phyloP scores from a whole-genome alignment of 2,329 filamentous ascomycete species.

The Aspergillus glaucus region DNA sequence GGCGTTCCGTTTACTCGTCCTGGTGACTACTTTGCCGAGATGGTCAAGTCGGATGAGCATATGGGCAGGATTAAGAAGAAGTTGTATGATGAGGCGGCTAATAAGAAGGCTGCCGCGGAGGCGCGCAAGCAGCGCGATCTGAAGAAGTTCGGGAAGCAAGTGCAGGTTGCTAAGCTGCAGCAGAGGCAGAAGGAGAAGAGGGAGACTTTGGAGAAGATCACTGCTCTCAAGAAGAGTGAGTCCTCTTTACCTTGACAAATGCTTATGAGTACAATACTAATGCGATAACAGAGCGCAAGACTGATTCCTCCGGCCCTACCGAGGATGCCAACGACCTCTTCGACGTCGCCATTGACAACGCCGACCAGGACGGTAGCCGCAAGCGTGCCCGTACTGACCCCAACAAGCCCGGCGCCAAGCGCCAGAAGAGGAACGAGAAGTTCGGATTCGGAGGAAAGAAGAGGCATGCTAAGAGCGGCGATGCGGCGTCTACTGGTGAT shows the following conservation, averaged over 20 bases:
- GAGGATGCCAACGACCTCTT: constrained; percentile 77
- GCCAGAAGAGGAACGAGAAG: constrained; percentile 89
- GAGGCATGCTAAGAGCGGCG: constrained; percentile 80
- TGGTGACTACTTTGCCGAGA: constrained; percentile 95
- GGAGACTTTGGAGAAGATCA: constrained; percentile 92
- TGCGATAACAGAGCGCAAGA: constrained; percentile 67
- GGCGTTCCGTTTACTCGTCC: constrained; percentile 81
- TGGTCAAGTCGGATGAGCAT: constrained; percentile 97
- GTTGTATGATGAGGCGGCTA: constrained; percentile 82
- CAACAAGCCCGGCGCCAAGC: constrained; percentile 52
- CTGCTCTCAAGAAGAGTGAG: constrained; percentile 89
- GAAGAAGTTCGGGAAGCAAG: constrained; percentile 99
- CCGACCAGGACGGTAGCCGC: constrained; percentile 51
- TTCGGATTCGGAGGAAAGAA: constrained; percentile 97
- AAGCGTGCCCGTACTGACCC: constrained; percentile 37
- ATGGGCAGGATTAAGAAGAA: constrained; percentile 96
- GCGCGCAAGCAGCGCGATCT: constrained; percentile 87
- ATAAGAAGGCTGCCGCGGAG: constrained; percentile 87
- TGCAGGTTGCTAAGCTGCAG: constrained; percentile 92
- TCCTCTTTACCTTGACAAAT: constrained; percentile 16
- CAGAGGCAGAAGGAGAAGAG: constrained; percentile 89
- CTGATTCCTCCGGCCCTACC: constrained; percentile 51
- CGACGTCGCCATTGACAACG: constrained; percentile 76
- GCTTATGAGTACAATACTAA: constrained; percentile 15
- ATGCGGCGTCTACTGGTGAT: constrained; percentile 76